Conservation (phyloP, 257 asterid genomes). For the Gentiana macrophylla region DNA sequence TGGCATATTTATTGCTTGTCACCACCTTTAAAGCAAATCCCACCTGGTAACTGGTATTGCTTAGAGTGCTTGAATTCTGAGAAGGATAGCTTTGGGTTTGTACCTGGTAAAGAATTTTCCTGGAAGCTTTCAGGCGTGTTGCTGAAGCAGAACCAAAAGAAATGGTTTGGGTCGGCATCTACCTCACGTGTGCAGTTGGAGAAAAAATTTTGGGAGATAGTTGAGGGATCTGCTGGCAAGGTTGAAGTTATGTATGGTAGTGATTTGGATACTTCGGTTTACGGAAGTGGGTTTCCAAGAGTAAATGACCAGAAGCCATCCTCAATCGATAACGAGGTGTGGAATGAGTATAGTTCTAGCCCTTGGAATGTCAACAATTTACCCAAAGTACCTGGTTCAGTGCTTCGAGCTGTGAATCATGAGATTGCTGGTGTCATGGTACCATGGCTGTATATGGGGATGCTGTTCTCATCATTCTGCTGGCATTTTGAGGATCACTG, state of each 20-base stretch:
- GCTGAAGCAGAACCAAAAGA: slow-evolving; percentile 81
- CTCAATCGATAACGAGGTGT: slow-evolving; percentile 43
- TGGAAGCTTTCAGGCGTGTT: slow-evolving; percentile 79
- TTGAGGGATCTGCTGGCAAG: slow-evolving; percentile 86
- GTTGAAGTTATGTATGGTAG: slow-evolving; percentile 93
- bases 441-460: slow-evolving; percentile 93
- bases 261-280: slow-evolving; percentile 83
- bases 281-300: slow-evolving; percentile 94
- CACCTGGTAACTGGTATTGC: slow-evolving; percentile 96
- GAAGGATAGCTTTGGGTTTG: slow-evolving; percentile 84
- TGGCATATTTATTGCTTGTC: slow-evolving; percentile 94
- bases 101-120: slow-evolving; percentile 70
- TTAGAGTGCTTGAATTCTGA: slow-evolving; percentile 85
- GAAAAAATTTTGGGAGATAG: slow-evolving; percentile 94
- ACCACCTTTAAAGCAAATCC: slow-evolving; percentile 70
- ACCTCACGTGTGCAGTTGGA: slow-evolving; percentile 64
- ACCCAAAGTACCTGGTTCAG: slow-evolving; percentile 84
- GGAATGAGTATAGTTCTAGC: slow-evolving; percentile 75
- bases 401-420: slow-evolving; percentile 81
- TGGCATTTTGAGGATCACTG: slow-evolving; percentile 99
- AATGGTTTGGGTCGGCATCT: slow-evolving; percentile 72
- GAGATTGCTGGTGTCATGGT: slow-evolving; percentile 97
- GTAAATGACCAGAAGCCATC: slow-evolving; percentile 36
- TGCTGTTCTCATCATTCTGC: slow-evolving; percentile 92
- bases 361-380: slow-evolving; percentile 96